These are phyloP conservation scores for Chaetoscypha palmicola DNA, from an alignment of 2,329 filamentous ascomycete genomes.

Conservation along the genomic window DNA sequence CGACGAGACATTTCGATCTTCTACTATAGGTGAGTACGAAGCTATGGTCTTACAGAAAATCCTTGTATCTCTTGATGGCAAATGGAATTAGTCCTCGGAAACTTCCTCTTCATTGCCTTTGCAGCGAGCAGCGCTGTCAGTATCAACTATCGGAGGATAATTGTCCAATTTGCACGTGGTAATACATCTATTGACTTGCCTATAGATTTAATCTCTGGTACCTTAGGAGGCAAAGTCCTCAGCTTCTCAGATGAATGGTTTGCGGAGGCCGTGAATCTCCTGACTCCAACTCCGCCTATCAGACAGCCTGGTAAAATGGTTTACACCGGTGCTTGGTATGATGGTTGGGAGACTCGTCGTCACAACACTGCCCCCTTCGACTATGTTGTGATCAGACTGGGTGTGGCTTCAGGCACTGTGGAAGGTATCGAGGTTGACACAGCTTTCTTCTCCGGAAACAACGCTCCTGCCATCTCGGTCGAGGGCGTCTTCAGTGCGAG, in stretches of 20 bases:
- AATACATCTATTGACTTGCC: no score
- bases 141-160: no score
- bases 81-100: no score
- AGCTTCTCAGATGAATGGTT: constrained; percentile 65
- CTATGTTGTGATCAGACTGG: constrained; percentile 59
- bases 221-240: constrained; percentile 56
- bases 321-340: constrained; percentile 62
- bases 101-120: no score
- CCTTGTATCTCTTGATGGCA: no score
- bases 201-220: constrained; percentile 55
- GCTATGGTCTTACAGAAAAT: no score
- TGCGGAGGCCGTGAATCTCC: constrained; percentile 55
- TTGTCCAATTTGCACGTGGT: no score
- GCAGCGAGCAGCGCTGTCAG: no score
- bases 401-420: constrained; percentile 64
- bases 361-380: constrained; percentile 60
- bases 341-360: constrained; percentile 62
- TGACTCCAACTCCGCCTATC: constrained; percentile 58
- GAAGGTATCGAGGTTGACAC: constrained; percentile 75
- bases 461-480: constrained; percentile 71
- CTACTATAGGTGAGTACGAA: constrained; percentile 48
- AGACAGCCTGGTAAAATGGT: constrained; percentile 61
- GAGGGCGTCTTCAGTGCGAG: constrained; percentile 64
- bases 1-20: constrained; percentile 54
- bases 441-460: constrained; percentile 74